These are phyloP conservation scores for Ambrosia hybrid DNA, from an alignment of 140 eudicot genomes.

Conservation along the genomic window DNA sequence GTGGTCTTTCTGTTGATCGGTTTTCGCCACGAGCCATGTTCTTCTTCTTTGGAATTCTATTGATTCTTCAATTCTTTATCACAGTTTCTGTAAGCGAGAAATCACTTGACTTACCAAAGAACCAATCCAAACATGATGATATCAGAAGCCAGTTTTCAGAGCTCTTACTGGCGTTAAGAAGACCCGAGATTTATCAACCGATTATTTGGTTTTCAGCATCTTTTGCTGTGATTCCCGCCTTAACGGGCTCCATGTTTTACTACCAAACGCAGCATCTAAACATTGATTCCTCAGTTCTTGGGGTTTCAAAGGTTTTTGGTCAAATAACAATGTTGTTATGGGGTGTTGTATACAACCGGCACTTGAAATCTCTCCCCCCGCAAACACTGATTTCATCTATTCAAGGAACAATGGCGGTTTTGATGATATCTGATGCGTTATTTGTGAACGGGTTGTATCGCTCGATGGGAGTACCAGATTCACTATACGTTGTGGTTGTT, in stretches of 20 bases:
- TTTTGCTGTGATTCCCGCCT: slow-evolving; percentile 72
- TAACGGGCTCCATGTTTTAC: slow-evolving; percentile 85
- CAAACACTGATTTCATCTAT: slow-evolving; percentile 62
- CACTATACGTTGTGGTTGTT: slow-evolving; percentile 57
- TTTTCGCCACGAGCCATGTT: slow-evolving; percentile 62
- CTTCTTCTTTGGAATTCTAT: slow-evolving; percentile 52
- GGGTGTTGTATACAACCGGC: slow-evolving; percentile 64
- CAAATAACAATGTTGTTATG: slow-evolving; percentile 82
- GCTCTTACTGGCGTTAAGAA: slow-evolving; percentile 49
- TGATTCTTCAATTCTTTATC: slow-evolving; percentile 53
- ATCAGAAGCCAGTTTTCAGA: slow-evolving; percentile 57
- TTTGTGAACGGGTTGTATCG: slow-evolving; percentile 72
- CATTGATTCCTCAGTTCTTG: slow-evolving; percentile 68
- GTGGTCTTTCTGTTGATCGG: slow-evolving; percentile 53
- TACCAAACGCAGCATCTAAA: slow-evolving; percentile 74
- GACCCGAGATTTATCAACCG: slow-evolving; percentile 58
- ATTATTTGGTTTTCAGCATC: slow-evolving; percentile 74
- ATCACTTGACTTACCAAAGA: slow-evolving; percentile 66
- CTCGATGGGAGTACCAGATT: slow-evolving; percentile 61
- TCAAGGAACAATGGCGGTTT: slow-evolving; percentile 56
- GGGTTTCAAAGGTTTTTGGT: slow-evolving; percentile 85
- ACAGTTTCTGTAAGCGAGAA: slow-evolving; percentile 60
- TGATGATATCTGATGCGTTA: slow-evolving; percentile 72
- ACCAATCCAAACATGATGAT: slow-evolving; percentile 38
- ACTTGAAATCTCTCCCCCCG: slow-evolving; percentile 59